phyloP scores from a whole-genome alignment of 2,329 filamentous ascomycete genomes.

The Phaeosphaeriaceae sp. region DNA sequence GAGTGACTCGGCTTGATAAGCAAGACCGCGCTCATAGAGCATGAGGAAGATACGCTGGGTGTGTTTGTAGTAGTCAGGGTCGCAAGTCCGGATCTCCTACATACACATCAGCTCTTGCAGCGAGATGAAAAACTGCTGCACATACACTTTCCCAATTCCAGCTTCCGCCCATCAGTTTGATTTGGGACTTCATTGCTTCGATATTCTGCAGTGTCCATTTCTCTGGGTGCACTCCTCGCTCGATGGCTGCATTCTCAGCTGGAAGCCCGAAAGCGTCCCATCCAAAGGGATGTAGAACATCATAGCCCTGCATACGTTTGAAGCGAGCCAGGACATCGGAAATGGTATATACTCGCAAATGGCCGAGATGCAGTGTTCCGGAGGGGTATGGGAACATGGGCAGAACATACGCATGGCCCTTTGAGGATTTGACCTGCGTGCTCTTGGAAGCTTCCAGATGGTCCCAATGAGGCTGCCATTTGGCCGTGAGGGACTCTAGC shows the following conservation, averaged over 20 bases:
- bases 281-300: slow-evolving; percentile 87
- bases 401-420: slow-evolving; percentile 70
- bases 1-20: slow-evolving; percentile 81
- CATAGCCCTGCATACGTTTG: slow-evolving; percentile 73
- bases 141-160: slow-evolving; percentile 83
- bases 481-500: slow-evolving; percentile 39
- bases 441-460: slow-evolving; percentile 15
- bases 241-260: slow-evolving; percentile 89
- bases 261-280: slow-evolving; percentile 94
- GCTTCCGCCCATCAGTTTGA: slow-evolving; percentile 77
- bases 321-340: slow-evolving; percentile 84
- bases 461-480: slow-evolving; percentile 63
- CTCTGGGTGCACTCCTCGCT: slow-evolving; percentile 77
- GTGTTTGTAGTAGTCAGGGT: slow-evolving; percentile 86
- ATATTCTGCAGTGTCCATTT: slow-evolving; percentile 85
- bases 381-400: slow-evolving; percentile 96
- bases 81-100: slow-evolving; percentile 84
- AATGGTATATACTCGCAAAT: slow-evolving; percentile 88
- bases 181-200: slow-evolving; percentile 80
- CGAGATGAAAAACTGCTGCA: too few species aligned
- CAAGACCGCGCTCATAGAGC: slow-evolving; percentile 75
- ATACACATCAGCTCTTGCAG: slow-evolving; percentile 13
- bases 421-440: slow-evolving; percentile 13
- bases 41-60: slow-evolving; percentile 86
- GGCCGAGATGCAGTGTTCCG: slow-evolving; percentile 83